Conservation (phyloP, 2,329 filamentous ascomycete species). For the Cladosporium phlei region DNA sequence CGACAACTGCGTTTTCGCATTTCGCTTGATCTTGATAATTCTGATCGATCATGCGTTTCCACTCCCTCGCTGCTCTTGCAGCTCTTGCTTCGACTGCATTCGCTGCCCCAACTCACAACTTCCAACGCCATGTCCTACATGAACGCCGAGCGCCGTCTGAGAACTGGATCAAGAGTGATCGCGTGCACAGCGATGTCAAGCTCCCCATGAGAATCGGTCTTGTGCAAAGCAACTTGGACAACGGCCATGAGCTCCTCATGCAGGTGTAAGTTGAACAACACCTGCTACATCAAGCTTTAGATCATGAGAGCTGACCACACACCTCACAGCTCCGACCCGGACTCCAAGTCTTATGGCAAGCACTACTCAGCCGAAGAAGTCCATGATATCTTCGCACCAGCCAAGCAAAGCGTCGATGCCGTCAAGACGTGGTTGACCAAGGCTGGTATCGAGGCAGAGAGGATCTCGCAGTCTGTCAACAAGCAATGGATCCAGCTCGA, state of each 20-base stretch:
- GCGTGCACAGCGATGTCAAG: constrained; percentile 23
- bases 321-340: constrained; percentile 37
- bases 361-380: constrained; percentile 42
- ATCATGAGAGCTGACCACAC: no score
- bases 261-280: no score
- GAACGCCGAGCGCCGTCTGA: no score
- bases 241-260: constrained; percentile 26
- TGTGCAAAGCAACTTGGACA: constrained; percentile 31
- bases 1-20: no score
- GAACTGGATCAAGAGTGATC: constrained; percentile 38
- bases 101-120: no score
- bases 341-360: constrained; percentile 38
- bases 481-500: constrained; percentile 53
- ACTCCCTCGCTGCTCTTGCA: no score
- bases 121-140: no score
- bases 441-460: constrained; percentile 47
- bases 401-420: constrained; percentile 42
- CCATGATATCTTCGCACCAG: constrained; percentile 40
- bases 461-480: constrained; percentile 48
- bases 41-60: no score
- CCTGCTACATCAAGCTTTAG: no score
- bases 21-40: no score
- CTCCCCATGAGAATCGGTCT: constrained; percentile 32
- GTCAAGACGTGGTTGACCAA: constrained; percentile 52
- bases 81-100: no score